Conservation (phyloP, 345 rosid species). For the Dimocarpus longan region DNA sequence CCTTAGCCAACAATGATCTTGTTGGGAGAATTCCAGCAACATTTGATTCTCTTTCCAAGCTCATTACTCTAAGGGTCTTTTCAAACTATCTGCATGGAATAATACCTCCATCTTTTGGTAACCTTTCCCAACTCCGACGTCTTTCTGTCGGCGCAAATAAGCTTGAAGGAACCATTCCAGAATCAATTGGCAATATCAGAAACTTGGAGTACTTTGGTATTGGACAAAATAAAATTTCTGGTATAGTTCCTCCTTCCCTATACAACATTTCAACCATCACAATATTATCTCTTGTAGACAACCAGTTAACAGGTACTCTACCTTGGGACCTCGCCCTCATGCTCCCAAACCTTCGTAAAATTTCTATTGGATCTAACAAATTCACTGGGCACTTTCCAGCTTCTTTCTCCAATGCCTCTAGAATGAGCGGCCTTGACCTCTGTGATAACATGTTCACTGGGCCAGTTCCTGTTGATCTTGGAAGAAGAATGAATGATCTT, state of each 20-base stretch:
- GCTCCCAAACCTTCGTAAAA: conserved; percentile 11
- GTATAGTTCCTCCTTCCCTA: neutral
- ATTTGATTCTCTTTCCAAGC: conserved; percentile 18
- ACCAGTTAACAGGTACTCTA: conserved; percentile 17
- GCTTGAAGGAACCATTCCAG: conserved; percentile 7
- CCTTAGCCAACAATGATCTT: neutral
- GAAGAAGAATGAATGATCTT: conserved; percentile 14
- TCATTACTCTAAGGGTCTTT: neutral
- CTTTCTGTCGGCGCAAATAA: neutral
- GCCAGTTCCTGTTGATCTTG: conserved; percentile 5
- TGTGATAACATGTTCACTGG: neutral
- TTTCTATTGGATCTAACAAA: conserved; percentile 20
- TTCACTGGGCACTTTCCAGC: conserved; percentile 35
- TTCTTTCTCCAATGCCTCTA: conserved; percentile 35
- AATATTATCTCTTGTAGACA: neutral
- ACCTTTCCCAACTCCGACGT: neutral
- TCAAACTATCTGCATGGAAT: conserved; percentile 3
- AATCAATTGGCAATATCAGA: neutral
- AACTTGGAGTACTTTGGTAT: neutral
- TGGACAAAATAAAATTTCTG: neutral
- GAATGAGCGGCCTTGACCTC: neutral
- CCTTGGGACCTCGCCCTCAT: conserved; percentile 20
- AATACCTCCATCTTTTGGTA: conserved; percentile 19
- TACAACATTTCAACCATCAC: conserved; percentile 6
- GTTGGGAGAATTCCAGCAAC: conserved; percentile 8